Evolutionary conservation across 129 eudicot species (phyloP).

Genomic region (Erigeron canadensis): DNA sequence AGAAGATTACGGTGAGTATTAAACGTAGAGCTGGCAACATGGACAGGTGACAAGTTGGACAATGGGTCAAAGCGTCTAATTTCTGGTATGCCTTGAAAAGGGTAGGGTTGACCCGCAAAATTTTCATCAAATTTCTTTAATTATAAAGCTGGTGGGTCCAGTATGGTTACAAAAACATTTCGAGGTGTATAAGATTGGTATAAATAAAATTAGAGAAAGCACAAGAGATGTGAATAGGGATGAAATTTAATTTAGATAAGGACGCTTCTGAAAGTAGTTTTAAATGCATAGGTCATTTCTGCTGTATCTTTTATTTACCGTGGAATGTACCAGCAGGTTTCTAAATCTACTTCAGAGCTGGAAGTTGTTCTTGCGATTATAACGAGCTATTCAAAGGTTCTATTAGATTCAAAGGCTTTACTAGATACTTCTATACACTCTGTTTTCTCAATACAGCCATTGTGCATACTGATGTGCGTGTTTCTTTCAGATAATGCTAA

Average conservation of each 20-base stretch:
- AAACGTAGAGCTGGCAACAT: not conserved
- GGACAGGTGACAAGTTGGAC: not conserved
- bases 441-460: conserved; percentile 87
- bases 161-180: conserved; percentile 2
- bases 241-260: too few relatives aligned
- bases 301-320: conserved; percentile 1
- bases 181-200: not conserved
- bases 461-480: conserved; percentile 62
- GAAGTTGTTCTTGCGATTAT: conserved; percentile 80
- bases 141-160: not conserved
- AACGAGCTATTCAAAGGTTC: conserved; percentile 63
- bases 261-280: too few relatives aligned
- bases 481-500: not conserved
- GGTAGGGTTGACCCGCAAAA: not conserved
- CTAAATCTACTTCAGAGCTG: conserved; percentile 89
- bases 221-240: too few relatives aligned
- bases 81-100: too few relatives aligned
- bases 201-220: too few relatives aligned
- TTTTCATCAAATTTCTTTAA: not conserved
- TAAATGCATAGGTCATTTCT: not conserved
- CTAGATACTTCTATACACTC: too few relatives aligned
- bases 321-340: conserved; percentile 54
- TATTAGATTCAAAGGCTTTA: conserved; percentile 59
- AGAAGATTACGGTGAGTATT: conserved; percentile 66
- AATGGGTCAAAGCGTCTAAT: not conserved